Evolutionary conservation across 257 asterid genomes (phyloP), one percentile per base, ranked within the genome.

Genomic region (Rubia yunnanensis): DNA sequence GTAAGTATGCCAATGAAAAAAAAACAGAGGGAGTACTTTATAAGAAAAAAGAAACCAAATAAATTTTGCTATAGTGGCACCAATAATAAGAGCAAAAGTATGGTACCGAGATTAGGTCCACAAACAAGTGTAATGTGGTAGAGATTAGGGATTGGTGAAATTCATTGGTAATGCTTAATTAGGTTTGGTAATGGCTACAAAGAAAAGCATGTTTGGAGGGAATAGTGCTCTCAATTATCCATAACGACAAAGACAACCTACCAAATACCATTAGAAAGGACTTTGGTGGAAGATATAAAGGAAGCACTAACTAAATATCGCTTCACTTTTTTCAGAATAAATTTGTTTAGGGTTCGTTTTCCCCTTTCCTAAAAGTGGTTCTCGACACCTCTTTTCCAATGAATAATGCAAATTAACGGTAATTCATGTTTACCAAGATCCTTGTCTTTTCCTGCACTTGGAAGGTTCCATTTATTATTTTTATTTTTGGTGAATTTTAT

Each of bases 201-300:
- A 22, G 27, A 78, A 59, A 60, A 67, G 75, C 30, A 52, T 26
- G 66, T 71, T 17, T 74, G 75, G 72, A 20, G 70, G 6, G 64
- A 39, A 44, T 81, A 74, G 84, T 81, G 84, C 75, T 68, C 52
- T 68, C 83, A 81, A 83, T 78, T 78, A 81, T 81, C 84, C 78
- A 68, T 48, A 68, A 72, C 72, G 89, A 83, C 86, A 83, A 76
- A 64, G 71, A 71, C 73, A 50, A 78, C 68, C 66, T 78, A 81
- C 87, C 96, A 81, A 89, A 84, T 76, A 70, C 88, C 84, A 85
- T 38, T 80, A 73, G 68, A 75, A 72, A 78, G 54, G 81, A 79
- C 83, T 78, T 34, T 80, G 72, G 92, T 84, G 89, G 87, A 80
- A 69, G 79, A 82, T 73, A 79, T 73, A 88, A 80, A 64, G 26